Conservation (phyloP, 225 moss, liverwort and hornwort genomes). For the Physcomitrium patens region DNA sequence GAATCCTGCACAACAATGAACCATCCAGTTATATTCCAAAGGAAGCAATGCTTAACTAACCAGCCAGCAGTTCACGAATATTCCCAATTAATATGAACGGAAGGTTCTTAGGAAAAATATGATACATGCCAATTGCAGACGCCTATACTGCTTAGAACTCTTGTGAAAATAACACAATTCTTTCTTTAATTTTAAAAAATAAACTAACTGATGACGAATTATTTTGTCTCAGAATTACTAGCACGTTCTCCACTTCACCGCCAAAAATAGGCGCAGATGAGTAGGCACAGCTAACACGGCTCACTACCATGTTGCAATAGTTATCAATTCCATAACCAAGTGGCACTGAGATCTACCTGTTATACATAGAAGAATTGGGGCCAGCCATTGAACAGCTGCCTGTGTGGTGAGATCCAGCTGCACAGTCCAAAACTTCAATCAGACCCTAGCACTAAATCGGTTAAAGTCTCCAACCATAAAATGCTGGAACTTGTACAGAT, state of each 20-base stretch:
- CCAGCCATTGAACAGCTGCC: conserved; percentile 79
- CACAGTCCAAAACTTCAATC: conserved; percentile 30
- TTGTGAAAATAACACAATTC: background rate
- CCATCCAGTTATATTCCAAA: background rate
- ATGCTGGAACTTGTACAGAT: conserved; percentile 1
- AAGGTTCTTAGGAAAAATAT: background rate
- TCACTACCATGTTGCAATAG: background rate
- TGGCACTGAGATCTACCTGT: conserved; percentile 50
- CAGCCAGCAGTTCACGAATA: background rate
- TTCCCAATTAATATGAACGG: background rate
- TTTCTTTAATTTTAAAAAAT: conserved; percentile 6
- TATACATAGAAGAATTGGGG: conserved; percentile 68
- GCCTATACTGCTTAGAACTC: background rate
- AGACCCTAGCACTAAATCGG: background rate
- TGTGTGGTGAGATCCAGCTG: conserved; percentile 74
- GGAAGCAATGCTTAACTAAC: background rate
- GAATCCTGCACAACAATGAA: conserved; percentile 40
- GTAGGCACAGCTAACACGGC: background rate
- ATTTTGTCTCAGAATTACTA: background rate
- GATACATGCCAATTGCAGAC: background rate
- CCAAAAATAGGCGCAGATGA: conserved; percentile 1
- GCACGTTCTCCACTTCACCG: conserved; percentile 1
- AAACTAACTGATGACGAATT: background rate
- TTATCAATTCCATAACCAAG: background rate
- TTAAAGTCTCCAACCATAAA: conserved; percentile 16